Base-by-base conservation (phyloP, 2,329 filamentous ascomycete species). In the Rutstroemia sp. region DNA sequence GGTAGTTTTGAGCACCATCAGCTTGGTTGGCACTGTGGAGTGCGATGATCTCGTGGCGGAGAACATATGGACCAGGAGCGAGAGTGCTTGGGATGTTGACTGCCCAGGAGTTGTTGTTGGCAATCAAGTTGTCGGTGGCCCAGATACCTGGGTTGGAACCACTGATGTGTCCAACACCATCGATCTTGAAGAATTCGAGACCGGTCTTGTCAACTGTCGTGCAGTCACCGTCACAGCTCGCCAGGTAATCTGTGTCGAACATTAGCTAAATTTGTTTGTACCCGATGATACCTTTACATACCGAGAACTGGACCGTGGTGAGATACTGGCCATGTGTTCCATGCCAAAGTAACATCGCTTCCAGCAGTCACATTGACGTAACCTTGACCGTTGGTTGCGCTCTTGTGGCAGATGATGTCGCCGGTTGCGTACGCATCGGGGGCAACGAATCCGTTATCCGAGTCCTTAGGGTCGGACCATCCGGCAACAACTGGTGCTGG, bases 31-130 rank as follows among this genome's bases (percentile, higher is more conserved):
- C 63, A 19, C 57, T 57, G 60, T 69, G 67, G 2, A 69, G 61
- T 21, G 66, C 67, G 39, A 69, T 67, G 21, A 60, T 63, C 42
- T 63, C 78, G 60, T 80, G 77, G 2, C 78, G 71, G 25, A 81
- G 63, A 38, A 81, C 75, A 59, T 80, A 80, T 55, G 74, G 71
- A 1, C 77, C 78, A 0, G 74, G 63, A 4, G 63, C 66, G 39
- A 79, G 64, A 27, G 71, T 65, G 0, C 57, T 46, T 6, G 77
- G 77, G 38, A 79, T 70, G 4, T 68, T 73, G n/a, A 76, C 68
- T n/a, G 72, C 72, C 73, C 76, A 79, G 61, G 71, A 76, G 67
- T 77, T 77, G 69, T 81, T 81, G 64, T 76, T 75, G 54, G 71
- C 67, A 63, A 81, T 80, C 57, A 83, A 67, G 5, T 76, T 65